phyloP scores from a whole-genome alignment of 2,329 filamentous ascomycete genomes.

The Ilyonectria mors-panacis region DNA sequence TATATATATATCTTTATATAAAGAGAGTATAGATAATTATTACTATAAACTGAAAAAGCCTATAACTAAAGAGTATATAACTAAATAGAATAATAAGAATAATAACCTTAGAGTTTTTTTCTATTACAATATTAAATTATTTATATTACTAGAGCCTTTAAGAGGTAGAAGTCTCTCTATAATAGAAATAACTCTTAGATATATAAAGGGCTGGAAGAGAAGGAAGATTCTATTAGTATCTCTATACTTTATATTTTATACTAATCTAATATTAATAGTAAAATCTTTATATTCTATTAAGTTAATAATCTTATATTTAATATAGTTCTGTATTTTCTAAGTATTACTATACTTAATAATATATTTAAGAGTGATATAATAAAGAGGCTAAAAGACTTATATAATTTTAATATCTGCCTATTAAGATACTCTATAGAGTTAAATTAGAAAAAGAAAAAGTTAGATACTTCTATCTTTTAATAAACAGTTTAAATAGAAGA shows the following conservation, averaged over 20 bases:
- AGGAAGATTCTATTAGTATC: not conserved
- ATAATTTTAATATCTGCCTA: not conserved
- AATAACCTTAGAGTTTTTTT: not conserved
- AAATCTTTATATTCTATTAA: conserved; percentile 2
- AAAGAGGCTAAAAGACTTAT: not conserved
- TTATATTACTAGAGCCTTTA: not conserved
- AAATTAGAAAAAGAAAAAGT: not conserved
- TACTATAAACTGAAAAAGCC: not conserved
- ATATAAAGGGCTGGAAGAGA: not conserved
- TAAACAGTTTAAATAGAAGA: not conserved
- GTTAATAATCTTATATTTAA: conserved; percentile 2
- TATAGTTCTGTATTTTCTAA: not conserved
- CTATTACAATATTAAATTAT: not conserved
- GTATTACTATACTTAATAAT: not conserved
- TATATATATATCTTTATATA: too few relatives aligned
- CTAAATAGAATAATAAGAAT: not conserved
- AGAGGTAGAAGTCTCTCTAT: not conserved
- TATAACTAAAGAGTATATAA: not conserved
- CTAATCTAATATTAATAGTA: not conserved
- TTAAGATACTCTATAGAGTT: not conserved
- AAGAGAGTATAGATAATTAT: not conserved
- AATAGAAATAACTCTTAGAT: not conserved
- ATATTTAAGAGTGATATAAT: not conserved
- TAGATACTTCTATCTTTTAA: not conserved
- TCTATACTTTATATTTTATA: not conserved